Percentiles rank a stretch among this genome's conserved stretches.
phyloP scores from a whole-genome alignment of 1,284 basidiomycete genomes.

The Amylostereum areolatum region DNA sequence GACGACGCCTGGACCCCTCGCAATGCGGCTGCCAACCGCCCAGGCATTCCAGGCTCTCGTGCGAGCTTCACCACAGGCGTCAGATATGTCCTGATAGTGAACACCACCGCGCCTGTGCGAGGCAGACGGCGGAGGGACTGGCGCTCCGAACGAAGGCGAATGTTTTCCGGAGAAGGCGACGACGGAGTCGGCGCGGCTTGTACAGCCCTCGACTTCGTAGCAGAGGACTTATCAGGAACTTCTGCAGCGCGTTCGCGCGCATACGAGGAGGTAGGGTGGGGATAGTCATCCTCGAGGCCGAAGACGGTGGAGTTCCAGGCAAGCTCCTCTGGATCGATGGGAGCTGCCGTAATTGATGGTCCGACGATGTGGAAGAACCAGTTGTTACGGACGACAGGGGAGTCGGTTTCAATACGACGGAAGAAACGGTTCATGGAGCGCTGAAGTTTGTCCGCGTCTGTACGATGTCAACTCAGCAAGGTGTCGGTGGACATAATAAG shows the following conservation, averaged over 20 bases:
- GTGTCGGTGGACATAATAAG: no score
- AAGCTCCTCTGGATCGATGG: slow-evolving; percentile 58
- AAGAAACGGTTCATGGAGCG: slow-evolving; percentile 68
- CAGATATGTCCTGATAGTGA: slow-evolving; percentile 72
- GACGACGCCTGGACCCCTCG: slow-evolving; percentile 18
- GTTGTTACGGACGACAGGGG: slow-evolving; percentile 71
- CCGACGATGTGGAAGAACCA: slow-evolving; percentile 56
- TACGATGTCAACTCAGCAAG: neutral
- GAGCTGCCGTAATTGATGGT: slow-evolving; percentile 14
- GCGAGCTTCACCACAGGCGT: slow-evolving; percentile 54
- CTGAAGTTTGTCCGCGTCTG: slow-evolving; percentile 62
- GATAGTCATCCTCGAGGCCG: slow-evolving; percentile 56
- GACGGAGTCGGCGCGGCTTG: slow-evolving; percentile 1
- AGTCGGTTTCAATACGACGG: slow-evolving; percentile 55
- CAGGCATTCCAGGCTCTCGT: slow-evolving; percentile 59
- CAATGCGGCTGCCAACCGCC: slow-evolving; percentile 61
- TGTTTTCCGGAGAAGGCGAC: slow-evolving; percentile 31
- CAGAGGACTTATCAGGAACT: neutral
- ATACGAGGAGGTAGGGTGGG: slow-evolving; percentile 24
- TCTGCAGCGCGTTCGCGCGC: slow-evolving; percentile 19
- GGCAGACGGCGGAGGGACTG: slow-evolving; percentile 72
- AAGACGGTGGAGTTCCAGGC: slow-evolving; percentile 61
- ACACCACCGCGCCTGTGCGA: slow-evolving; percentile 62
- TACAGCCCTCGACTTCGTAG: neutral
- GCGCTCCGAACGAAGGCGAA: slow-evolving; percentile 63